Conservation (phyloP, 2,329 filamentous ascomycete species). For the Botrytis deweyae region DNA sequence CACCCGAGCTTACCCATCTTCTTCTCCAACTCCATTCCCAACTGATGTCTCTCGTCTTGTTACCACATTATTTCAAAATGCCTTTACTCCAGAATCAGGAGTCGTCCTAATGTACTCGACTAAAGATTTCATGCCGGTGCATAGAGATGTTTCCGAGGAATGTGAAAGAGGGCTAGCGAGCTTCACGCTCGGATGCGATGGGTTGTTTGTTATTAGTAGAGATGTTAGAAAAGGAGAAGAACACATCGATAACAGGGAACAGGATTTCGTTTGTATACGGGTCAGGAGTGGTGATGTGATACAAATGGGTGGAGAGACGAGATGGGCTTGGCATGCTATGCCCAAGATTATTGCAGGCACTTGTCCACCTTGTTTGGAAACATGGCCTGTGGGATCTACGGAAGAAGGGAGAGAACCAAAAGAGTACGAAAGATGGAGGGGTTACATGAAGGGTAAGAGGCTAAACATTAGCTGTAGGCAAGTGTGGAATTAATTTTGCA, state of each 20-base stretch:
- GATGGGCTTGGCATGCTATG: constrained; percentile 94
- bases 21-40: constrained; percentile 69
- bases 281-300: constrained; percentile 85
- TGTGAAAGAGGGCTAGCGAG: constrained; percentile 77
- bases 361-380: constrained; percentile 69
- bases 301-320: constrained; percentile 78
- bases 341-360: constrained; percentile 80
- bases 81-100: constrained; percentile 76
- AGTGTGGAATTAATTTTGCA: constrained; percentile 54
- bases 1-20: constrained; percentile 71
- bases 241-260: constrained; percentile 34
- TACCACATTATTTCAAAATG: constrained; percentile 65
- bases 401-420: constrained; percentile 43
- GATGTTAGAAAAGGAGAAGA: constrained; percentile 32
- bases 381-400: constrained; percentile 64
- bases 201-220: constrained; percentile 79
- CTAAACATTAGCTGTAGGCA: constrained; percentile 95
- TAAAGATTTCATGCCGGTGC: constrained; percentile 86
- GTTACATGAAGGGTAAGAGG: constrained; percentile 85
- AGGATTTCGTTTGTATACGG: constrained; percentile 54
- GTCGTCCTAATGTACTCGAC: constrained; percentile 92
- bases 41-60: constrained; percentile 68
- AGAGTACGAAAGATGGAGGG: constrained; percentile 65
- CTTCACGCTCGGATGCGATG: constrained; percentile 86
- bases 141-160: constrained; percentile 88